These are phyloP conservation scores for Saprolegnia parasitica DNA, from an alignment of 352 stramenopile genomes.

Conservation along the genomic window DNA sequence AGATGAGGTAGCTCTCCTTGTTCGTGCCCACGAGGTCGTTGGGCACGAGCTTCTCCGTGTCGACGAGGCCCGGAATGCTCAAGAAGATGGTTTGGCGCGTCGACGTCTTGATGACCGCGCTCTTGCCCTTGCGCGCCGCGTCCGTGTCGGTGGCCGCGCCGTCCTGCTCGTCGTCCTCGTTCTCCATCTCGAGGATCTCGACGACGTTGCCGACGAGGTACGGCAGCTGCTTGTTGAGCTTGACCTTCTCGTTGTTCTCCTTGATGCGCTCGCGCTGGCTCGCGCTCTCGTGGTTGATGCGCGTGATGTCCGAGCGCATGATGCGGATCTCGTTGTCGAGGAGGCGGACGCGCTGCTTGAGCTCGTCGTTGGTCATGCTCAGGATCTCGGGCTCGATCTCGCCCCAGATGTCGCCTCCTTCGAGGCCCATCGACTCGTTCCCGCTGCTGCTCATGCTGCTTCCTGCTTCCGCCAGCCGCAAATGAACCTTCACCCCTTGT, in stretches of 20 bases:
- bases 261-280: conserved; percentile 93
- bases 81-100: conserved; percentile 99
- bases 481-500: conserved; percentile 3
- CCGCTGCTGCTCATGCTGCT: conserved; percentile 31
- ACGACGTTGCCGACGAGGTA: conserved; percentile 99
- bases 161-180: conserved; percentile 94
- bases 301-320: conserved; percentile 95
- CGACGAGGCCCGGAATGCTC: conserved; percentile 96
- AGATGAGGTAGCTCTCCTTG: conserved; percentile 99
- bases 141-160: conserved; percentile 91
- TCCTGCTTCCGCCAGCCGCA: neutral
- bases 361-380: conserved; percentile 93
- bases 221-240: conserved; percentile 98
- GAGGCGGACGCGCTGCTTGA: conserved; percentile 93
- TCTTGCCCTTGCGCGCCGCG: conserved; percentile 87
- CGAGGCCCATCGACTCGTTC: conserved; percentile 41
- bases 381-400: conserved; percentile 87
- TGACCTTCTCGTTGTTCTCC: conserved; percentile 99
- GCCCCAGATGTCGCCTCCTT: conserved; percentile 71
- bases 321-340: conserved; percentile 97
- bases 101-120: conserved; percentile 97
- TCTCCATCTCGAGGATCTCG: conserved; percentile 83
- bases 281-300: conserved; percentile 95
- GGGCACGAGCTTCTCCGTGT: conserved; percentile 91
- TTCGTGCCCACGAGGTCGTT: conserved; percentile 98